These are phyloP conservation scores for Russula emetica DNA, from an alignment of 768 basidiomycete genomes.

Conservation along the genomic window DNA sequence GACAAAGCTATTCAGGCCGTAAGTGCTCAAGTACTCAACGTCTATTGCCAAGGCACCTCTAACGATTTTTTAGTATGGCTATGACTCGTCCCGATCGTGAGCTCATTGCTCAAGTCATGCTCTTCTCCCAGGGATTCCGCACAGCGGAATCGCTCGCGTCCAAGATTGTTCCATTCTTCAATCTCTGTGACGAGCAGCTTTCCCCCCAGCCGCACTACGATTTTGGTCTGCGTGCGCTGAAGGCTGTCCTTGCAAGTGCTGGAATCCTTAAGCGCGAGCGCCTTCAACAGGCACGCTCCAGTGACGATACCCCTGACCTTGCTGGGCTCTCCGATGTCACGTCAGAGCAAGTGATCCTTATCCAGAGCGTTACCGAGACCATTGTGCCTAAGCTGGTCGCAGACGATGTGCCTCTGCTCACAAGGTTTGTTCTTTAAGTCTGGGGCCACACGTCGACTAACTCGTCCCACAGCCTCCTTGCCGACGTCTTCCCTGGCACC, in stretches of 20 bases:
- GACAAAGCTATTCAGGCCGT: conserved; percentile 93
- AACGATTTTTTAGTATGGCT: conserved; percentile 65
- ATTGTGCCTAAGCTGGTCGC: conserved; percentile 98
- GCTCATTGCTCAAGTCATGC: conserved; percentile 98
- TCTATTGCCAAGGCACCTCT: neutral
- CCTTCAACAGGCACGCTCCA: conserved; percentile 45
- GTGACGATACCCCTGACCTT: conserved; percentile 41
- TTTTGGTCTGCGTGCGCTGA: conserved; percentile 95
- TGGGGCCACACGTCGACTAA: conserved; percentile 14
- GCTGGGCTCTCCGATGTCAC: conserved; percentile 62
- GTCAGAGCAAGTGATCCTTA: conserved; percentile 93
- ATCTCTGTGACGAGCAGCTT: conserved; percentile 94
- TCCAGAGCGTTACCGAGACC: conserved; percentile 97
- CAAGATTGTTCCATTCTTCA: conserved; percentile 99
- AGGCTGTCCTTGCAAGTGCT: conserved; percentile 93
- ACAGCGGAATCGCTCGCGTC: conserved; percentile 96
- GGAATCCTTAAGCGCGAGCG: conserved; percentile 96
- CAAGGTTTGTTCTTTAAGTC: conserved; percentile 51
- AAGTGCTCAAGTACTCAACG: conserved; percentile 40
- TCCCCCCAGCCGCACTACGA: conserved; percentile 98
- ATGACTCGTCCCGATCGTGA: conserved; percentile 99
- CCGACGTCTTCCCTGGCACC: conserved; percentile 96
- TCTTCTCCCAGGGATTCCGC: conserved; percentile 99
- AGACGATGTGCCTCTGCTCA: conserved; percentile 91
- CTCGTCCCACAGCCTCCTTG: conserved; percentile 59